These are phyloP conservation scores for Tolypocladium tundrense DNA, from an alignment of 2,329 filamentous ascomycete genomes.

Conservation along the genomic window DNA sequence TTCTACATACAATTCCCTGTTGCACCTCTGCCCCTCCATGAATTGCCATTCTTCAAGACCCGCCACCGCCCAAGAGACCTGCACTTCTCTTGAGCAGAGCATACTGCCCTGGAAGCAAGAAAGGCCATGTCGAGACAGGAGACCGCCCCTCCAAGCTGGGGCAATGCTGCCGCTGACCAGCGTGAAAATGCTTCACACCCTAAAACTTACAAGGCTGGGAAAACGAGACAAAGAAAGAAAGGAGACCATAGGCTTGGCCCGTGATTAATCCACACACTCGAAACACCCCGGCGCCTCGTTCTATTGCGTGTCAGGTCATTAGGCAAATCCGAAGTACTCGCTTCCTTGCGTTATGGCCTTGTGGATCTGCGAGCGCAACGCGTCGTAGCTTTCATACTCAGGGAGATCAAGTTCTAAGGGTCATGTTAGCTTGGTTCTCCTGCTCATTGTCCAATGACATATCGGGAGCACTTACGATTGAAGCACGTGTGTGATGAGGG, in stretches of 20 bases:
- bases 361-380: conserved; percentile 74
- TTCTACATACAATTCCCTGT: conserved; percentile 9
- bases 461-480: conserved; percentile 62
- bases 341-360: conserved; percentile 97
- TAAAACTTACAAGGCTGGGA: not conserved
- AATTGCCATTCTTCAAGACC: conserved; percentile 3
- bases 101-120: not conserved
- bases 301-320: conserved; percentile 24
- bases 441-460: not conserved
- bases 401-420: conserved; percentile 86
- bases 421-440: not conserved
- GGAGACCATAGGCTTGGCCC: not conserved
- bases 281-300: conserved; percentile 4
- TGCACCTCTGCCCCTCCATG: conserved; percentile 4
- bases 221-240: not conserved
- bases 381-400: conserved; percentile 95
- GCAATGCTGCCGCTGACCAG: not conserved
- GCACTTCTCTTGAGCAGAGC: conserved; percentile 18
- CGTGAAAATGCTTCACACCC: not conserved
- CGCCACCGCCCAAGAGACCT: conserved; percentile 15
- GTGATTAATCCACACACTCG: not conserved
- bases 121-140: not conserved
- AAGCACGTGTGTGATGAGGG: conserved; percentile 98
- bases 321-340: conserved; percentile 97
- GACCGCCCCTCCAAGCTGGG: not conserved